These are phyloP conservation scores for Volvox africanus DNA, from an alignment of 139 green algal genomes.

Conservation along the genomic window DNA sequence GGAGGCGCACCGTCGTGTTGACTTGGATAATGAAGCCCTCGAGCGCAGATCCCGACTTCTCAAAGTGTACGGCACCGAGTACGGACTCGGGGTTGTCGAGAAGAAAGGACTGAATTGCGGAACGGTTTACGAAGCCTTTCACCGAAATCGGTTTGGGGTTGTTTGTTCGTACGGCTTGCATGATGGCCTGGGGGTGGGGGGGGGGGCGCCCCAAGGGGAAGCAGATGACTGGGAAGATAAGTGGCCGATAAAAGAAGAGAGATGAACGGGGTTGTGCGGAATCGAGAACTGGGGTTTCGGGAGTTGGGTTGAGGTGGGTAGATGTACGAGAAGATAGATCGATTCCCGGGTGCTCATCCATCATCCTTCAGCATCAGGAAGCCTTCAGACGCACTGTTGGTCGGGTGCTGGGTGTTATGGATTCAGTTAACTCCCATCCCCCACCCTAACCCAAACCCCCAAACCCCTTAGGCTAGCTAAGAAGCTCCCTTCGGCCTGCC, in stretches of 20 bases:
- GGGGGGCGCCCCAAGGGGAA: background rate
- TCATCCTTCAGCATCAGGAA: no score
- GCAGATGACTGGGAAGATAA: no score
- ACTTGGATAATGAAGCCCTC: conserved; percentile 85
- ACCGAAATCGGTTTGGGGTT: conserved; percentile 73
- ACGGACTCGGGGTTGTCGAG: conserved; percentile 73
- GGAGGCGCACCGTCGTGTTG: conserved; percentile 85
- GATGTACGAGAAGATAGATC: no score
- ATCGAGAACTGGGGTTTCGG: no score
- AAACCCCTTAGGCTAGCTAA: background rate
- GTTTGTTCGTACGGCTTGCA: conserved; percentile 69
- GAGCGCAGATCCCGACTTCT: conserved; percentile 12
- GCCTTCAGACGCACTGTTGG: no score
- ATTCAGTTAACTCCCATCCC: no score
- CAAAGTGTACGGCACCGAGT: conserved; percentile 37
- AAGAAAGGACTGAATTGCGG: conserved; percentile 79
- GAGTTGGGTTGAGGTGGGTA: no score
- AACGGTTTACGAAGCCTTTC: conserved; percentile 65
- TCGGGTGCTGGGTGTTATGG: no score
- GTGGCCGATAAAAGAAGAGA: background rate
- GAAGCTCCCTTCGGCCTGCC: background rate
- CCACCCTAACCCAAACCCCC: no score
- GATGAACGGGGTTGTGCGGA: no score
- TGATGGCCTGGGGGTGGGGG: conserved; percentile 57
- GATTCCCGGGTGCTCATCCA: no score